Evolutionary conservation across 2,329 filamentous ascomycete genomes (phyloP).

Genomic region (Colletotrichum acutatum): DNA sequence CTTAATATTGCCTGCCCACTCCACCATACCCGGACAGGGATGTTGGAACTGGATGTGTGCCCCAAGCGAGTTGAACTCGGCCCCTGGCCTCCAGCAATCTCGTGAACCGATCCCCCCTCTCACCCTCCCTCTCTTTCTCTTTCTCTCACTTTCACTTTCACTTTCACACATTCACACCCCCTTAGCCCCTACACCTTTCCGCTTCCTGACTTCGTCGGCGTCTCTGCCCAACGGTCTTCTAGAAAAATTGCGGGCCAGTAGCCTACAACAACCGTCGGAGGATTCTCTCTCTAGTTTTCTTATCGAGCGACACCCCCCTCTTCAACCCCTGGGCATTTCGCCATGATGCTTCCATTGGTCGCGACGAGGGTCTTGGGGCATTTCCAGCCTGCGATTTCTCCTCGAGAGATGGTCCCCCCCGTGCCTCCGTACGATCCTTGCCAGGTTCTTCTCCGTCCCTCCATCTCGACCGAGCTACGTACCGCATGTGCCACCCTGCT

Average conservation of each 20-base stretch:
- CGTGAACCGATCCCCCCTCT: constrained; percentile 55
- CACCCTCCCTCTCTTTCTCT: constrained; percentile 42
- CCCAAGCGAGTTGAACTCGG: constrained; percentile 47
- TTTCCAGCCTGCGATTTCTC: constrained; percentile 36
- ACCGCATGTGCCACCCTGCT: constrained; percentile 33
- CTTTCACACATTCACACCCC: constrained; percentile 39
- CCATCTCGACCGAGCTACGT: constrained; percentile 45
- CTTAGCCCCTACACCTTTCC: constrained; percentile 50
- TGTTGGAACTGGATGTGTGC: constrained; percentile 27
- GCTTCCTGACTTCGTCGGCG: constrained; percentile 49
- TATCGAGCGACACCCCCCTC: constrained; percentile 41
- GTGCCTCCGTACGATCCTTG: constrained; percentile 42
- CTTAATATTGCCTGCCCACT: constrained; percentile 33
- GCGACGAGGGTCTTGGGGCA: constrained; percentile 21
- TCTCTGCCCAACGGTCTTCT: constrained; percentile 59
- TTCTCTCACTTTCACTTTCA: constrained; percentile 44
- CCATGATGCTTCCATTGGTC: constrained; percentile 41
- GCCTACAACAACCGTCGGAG: constrained; percentile 53
- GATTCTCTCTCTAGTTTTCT: constrained; percentile 57
- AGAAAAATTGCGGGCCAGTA: constrained; percentile 56
- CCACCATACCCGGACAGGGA: constrained; percentile 35
- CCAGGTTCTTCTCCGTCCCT: constrained; percentile 43
- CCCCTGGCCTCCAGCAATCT: constrained; percentile 55
- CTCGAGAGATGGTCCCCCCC: constrained; percentile 35
- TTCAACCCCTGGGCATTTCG: constrained; percentile 40